Conservation (phyloP, 2,329 filamentous ascomycete species). For the Colletotrichum euphorbiae region DNA sequence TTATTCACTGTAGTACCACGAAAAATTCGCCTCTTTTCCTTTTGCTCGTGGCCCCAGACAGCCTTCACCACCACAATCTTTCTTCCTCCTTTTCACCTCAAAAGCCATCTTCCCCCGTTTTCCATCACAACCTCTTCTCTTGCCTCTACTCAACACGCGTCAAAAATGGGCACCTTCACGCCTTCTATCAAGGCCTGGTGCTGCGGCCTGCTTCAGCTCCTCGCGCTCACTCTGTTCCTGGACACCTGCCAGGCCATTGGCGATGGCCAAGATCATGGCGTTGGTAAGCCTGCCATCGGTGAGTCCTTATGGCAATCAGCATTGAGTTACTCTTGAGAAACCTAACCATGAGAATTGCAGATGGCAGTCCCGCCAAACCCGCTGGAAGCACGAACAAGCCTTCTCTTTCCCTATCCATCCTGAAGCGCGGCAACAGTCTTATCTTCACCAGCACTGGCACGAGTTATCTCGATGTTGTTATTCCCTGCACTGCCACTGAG, state of each 20-base stretch:
- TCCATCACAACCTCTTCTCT: not conserved
- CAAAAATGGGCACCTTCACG: not conserved
- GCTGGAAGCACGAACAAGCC: not conserved
- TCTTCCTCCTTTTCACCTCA: too few species aligned
- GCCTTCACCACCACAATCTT: too few species aligned
- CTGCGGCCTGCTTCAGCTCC: not conserved
- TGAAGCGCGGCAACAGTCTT: not conserved
- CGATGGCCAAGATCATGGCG: not conserved
- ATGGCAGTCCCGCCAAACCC: not conserved
- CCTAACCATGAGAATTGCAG: not conserved
- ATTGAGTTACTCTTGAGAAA: too few species aligned
- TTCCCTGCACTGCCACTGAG: slow-evolving; percentile 5
- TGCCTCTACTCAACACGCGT: not conserved
- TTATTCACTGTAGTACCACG: too few species aligned
- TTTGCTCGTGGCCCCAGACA: too few species aligned
- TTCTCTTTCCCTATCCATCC: not conserved
- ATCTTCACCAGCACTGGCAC: slow-evolving; percentile 22
- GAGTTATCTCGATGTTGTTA: slow-evolving; percentile 1
- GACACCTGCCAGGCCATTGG: slow-evolving; percentile 2
- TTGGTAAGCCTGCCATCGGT: not conserved
- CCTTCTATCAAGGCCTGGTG: not conserved
- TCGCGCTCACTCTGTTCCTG: not conserved
- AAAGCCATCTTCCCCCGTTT: too few species aligned
- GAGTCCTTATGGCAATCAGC: not conserved
- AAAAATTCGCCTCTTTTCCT: too few species aligned